phyloP scores from a whole-genome alignment of 2,329 filamentous ascomycete genomes.

The Fusarium anguioides region DNA sequence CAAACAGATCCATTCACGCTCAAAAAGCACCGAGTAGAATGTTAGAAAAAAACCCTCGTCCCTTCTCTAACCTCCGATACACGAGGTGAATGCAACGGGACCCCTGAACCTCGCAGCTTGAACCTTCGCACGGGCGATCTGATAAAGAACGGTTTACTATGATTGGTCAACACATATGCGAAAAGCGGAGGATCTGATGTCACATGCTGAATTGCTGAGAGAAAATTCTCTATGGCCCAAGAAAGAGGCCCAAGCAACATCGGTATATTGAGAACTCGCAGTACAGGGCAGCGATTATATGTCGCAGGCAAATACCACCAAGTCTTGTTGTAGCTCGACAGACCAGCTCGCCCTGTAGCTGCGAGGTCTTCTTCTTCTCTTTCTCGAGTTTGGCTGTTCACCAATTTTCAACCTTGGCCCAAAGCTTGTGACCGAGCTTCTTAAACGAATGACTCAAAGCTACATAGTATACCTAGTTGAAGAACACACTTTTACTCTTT shows the following conservation, averaged over 20 bases:
- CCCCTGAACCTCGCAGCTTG: conserved; percentile 9
- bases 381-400: background rate
- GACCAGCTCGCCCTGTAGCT: conserved; percentile 37
- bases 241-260: conserved; percentile 20
- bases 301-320: conserved; percentile 22
- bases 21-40: conserved; percentile 12
- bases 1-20: conserved; percentile 10
- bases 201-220: conserved; percentile 43
- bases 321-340: conserved; percentile 14
- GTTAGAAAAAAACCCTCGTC: conserved; percentile 3
- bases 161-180: conserved; percentile 14
- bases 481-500: background rate
- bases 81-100: conserved; percentile 10
- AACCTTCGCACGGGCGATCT: conserved; percentile 41
- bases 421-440: background rate
- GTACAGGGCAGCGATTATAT: conserved; percentile 35
- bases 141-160: conserved; percentile 25
- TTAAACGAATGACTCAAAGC: too few relatives aligned
- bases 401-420: background rate
- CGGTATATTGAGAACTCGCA: conserved; percentile 31
- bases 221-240: conserved; percentile 39
- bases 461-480: background rate
- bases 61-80: conserved; percentile 11
- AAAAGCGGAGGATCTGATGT: conserved; percentile 38
- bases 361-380: conserved; percentile 21